phyloP scores from a whole-genome alignment of 202 grass and related monocot genomes.

The Zizania palustris region DNA sequence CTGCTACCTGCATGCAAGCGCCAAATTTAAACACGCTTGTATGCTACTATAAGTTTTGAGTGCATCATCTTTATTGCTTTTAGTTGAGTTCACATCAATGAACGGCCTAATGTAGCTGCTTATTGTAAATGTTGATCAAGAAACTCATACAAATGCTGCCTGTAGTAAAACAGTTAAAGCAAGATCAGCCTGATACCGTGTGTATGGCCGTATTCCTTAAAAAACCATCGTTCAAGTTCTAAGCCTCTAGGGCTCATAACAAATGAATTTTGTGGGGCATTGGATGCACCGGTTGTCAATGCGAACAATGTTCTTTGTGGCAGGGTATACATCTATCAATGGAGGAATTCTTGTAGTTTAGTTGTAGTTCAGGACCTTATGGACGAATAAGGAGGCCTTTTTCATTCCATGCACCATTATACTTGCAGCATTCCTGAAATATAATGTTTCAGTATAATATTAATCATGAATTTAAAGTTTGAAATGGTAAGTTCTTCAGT shows the following conservation, averaged over 20 bases:
- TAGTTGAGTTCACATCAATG: background rate
- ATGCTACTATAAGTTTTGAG: background rate
- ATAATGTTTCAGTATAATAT: background rate
- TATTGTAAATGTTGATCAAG: background rate
- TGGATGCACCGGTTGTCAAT: background rate
- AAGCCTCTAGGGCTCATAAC: background rate
- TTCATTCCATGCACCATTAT: background rate
- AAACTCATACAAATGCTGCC: background rate
- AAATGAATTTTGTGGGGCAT: background rate
- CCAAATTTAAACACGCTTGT: background rate
- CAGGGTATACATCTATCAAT: background rate
- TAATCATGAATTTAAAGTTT: background rate
- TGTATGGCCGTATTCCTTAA: background rate
- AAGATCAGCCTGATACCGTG: background rate
- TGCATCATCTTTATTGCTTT: slow-evolving; percentile 6
- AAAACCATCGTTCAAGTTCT: no score
- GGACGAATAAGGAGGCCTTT: background rate
- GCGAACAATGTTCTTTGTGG: background rate
- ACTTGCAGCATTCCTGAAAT: background rate
- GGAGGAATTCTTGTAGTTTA: background rate
- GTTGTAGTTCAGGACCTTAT: background rate
- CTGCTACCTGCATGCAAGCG: background rate
- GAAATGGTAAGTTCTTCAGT: slow-evolving; percentile 14
- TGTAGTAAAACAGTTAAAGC: background rate
- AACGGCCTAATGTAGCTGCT: slow-evolving; percentile 2